Base-by-base conservation (phyloP, 768 basidiomycete species). In the Mycena metata region DNA sequence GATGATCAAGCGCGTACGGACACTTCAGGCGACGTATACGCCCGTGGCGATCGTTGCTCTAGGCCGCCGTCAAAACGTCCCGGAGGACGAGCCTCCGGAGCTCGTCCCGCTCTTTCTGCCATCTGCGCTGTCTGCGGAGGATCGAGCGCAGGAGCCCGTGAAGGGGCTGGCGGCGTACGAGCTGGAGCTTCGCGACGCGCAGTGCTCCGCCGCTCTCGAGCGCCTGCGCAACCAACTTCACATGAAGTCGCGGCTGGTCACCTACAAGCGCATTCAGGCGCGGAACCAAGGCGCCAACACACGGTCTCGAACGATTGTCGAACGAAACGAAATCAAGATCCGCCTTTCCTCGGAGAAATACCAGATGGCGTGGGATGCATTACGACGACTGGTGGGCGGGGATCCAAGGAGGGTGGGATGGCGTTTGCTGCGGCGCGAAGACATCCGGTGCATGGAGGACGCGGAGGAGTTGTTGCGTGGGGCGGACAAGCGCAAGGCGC, bases 241-340 rank as follows among this genome's bases (percentile, higher is more conserved):
- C 26, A 55, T 74, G 7, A 76, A 76, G 64, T 64, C 58, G 1
- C 69, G 68, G 2, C 57, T 76, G 60, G 41, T 77, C 0, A 54
- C 60, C 5, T 76, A 72, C 69, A 73, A 75, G 36, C 68, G 75
- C 68, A 66, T 60, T 19, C 73, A 79, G 33, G 59, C 74, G 7
- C 67, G 72, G 1, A 68, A 75, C 8, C 78, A 79, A 50, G 24
- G 70, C 8, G 56, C 72, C 0, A 71, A 71, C n/a, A 77, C 74
- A 1, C 39, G 62, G 0, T 54, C 62, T 12, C 30, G 52, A 5
- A 46, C 41, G 3, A 45, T 55, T 10, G 42, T 62, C 36, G 12
- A 16, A 5, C 39, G 51, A 8, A 64, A 64, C 21, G 54, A 56
- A 13, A 15, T 12, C 35, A 57, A 64, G 21, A 55, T 63, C n/a